Base-by-base conservation (phyloP, 2,329 filamentous ascomycete genomes). In the Fusarium decemcellulare region DNA sequence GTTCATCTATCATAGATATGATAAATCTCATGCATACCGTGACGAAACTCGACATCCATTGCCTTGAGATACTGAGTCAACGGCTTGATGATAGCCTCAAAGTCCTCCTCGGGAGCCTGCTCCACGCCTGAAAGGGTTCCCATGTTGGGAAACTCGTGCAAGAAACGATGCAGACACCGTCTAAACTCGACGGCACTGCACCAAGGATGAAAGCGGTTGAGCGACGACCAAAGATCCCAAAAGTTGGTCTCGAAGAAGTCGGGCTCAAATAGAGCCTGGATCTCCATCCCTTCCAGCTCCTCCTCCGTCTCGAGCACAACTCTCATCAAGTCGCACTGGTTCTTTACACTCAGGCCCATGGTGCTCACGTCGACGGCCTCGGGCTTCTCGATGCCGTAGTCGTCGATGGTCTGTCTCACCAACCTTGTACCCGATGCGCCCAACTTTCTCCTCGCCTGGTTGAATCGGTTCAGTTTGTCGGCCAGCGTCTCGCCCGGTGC, bases 91-190 rank as follows among this genome's bases (percentile, higher is more conserved):
- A 75, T 75, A 15, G 73, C 70, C 37, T 74, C 63, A 8, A 75
- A 75, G 15, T 75, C 73, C 16, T 75, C 73, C 52, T 75, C 73
- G 0, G 73, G 73, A 1, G 73, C 73, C 18, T 75, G 73, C 32
- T 75, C 68, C 5, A 75, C 66, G 1, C 73, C 73, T 5, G 70
- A 75, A 4, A 75, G 9, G 1, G 57, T 72, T 3, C 73, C 73
- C 73, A 75, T 75, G 6, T 75, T 75, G 15, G 73, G 73, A 23
- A 75, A 75, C 66, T 75, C 73, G 27, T 75, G 73, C 23, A 75
- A 23, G 57, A 75, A 75, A 0, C 73, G 63, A 32, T 75, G 73
- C 39, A 75, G 14, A 3, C 73, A 75, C n/a, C 73, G 63, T 9
- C 73, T 55, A 11, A 75, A 75, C 68, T 75, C 73, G 16, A 75